Evolutionary conservation across 352 stramenopile species (phyloP).

Genomic region (Phytopythium montanum): DNA sequence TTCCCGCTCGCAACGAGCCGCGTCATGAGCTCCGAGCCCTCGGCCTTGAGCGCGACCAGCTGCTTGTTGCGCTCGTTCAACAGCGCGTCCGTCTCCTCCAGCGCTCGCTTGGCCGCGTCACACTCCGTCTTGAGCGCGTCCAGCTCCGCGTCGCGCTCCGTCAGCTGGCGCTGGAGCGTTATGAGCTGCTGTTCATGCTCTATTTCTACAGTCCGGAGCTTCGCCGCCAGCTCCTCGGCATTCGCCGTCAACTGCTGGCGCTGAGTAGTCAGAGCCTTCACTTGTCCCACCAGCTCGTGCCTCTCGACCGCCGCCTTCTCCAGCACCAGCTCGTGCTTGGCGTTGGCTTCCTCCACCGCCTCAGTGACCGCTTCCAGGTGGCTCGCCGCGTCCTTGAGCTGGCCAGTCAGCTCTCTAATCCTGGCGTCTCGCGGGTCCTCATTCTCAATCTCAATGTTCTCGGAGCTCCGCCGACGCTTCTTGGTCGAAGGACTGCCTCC

Average conservation of each 20-base stretch:
- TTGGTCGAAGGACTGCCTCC: conserved; percentile 9
- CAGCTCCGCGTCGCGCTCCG: conserved; percentile 11
- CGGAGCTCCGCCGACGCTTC: conserved; percentile 15
- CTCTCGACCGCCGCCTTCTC: conserved; percentile 14
- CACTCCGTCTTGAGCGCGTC: conserved; percentile 8
- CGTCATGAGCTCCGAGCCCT: conserved; percentile 22
- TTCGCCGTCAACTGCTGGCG: conserved; percentile 19
- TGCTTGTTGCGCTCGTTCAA: conserved; percentile 20
- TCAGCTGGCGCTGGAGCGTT: conserved; percentile 10
- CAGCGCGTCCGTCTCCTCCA: conserved; percentile 13
- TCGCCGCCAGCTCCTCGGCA: conserved; percentile 1
- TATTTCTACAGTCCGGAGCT: background rate
- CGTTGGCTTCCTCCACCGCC: background rate
- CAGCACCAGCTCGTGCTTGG: conserved; percentile 11
- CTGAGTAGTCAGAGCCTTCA: conserved; percentile 17
- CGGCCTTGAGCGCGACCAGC: conserved; percentile 20
- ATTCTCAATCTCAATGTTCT: conserved; percentile 15
- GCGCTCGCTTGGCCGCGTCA: conserved; percentile 10
- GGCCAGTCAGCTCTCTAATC: background rate
- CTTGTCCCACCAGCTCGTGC: conserved; percentile 15
- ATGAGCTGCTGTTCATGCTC: conserved; percentile 22
- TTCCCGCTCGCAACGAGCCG: conserved; percentile 21
- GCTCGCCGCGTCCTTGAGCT: background rate
- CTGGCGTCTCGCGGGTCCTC: background rate
- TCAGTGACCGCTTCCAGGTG: background rate